Conservation (phyloP, 192 early-diverging fungal genomes). For the Helicostylum pulchrum region DNA sequence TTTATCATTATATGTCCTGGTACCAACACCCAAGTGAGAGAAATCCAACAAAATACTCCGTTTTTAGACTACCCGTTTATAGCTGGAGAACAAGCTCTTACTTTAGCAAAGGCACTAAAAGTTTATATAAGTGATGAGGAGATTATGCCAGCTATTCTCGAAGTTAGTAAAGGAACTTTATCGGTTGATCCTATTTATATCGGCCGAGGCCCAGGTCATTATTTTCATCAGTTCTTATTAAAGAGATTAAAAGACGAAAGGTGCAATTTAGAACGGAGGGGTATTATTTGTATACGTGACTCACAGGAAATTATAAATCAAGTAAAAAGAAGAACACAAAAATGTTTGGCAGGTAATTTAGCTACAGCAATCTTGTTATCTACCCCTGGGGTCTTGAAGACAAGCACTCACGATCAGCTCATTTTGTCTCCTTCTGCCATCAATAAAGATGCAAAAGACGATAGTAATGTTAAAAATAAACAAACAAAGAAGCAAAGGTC, state of each 20-base stretch:
- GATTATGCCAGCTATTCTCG: constrained; percentile 30
- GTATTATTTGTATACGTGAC: constrained; percentile 12
- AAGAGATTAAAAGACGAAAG: constrained; percentile 22
- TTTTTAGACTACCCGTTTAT: constrained; percentile 36
- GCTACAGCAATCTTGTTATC: background rate
- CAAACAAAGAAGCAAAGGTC: background rate
- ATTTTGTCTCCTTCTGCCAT: no score
- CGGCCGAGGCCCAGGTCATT: constrained; percentile 27
- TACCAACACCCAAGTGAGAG: constrained; percentile 2
- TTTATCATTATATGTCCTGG: constrained; percentile 39
- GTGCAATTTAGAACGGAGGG: constrained; percentile 16
- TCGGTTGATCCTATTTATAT: constrained; percentile 22
- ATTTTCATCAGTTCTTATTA: constrained; percentile 19
- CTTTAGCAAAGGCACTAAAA: constrained; percentile 20
- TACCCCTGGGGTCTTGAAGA: background rate
- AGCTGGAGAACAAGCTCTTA: constrained; percentile 19
- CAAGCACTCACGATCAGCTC: no score
- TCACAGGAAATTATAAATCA: constrained; percentile 13
- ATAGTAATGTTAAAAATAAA: background rate
- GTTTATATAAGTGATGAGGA: constrained; percentile 25
- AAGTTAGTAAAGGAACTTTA: constrained; percentile 21
- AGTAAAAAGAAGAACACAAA: constrained; percentile 22
- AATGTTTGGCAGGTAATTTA: constrained; percentile 24
- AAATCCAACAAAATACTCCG: constrained; percentile 18
- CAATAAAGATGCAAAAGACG: no score